Evolutionary conservation across 805 yeast genomes (phyloP).

Genomic region (Pichia paraexigua): DNA sequence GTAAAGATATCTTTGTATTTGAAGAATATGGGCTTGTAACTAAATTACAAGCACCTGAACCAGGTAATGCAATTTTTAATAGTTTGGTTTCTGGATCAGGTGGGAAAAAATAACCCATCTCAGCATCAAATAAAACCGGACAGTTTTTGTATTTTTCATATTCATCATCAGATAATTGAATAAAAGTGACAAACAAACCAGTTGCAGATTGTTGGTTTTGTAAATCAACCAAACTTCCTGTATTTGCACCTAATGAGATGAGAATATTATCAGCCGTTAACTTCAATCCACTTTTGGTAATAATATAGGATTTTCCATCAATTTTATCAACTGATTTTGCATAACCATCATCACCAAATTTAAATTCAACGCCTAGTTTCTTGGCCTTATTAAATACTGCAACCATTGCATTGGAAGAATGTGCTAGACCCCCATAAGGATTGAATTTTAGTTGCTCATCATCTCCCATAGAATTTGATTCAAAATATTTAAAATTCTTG

Average conservation of each 20-base stretch:
- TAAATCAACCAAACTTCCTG: slow-evolving; percentile 30
- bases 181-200: background rate
- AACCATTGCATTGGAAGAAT: slow-evolving; percentile 32
- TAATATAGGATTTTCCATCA: background rate
- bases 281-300: slow-evolving; percentile 16
- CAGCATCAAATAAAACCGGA: slow-evolving; percentile 39
- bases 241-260: slow-evolving; percentile 34
- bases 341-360: slow-evolving; percentile 27
- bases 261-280: slow-evolving; percentile 31
- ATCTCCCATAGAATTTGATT: slow-evolving; percentile 10
- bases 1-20: slow-evolving; percentile 26
- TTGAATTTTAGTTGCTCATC: slow-evolving; percentile 21
- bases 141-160: slow-evolving; percentile 30
- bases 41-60: slow-evolving; percentile 25
- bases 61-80: slow-evolving; percentile 34
- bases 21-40: slow-evolving; percentile 15
- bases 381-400: slow-evolving; percentile 26
- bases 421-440: slow-evolving; percentile 36
- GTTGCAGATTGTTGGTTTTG: slow-evolving; percentile 14
- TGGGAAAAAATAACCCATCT: slow-evolving; percentile 41
- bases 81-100: slow-evolving; percentile 35
- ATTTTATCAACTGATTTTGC: slow-evolving; percentile 14
- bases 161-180: slow-evolving; percentile 7
- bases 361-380: slow-evolving; percentile 29
- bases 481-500: slow-evolving; percentile 14